A percentile compares a stretch with the other conserved stretches of the same genome.
Conservation (phyloP, 2,329 filamentous ascomycete genomes). For the Aureobasidium sp. region DNA sequence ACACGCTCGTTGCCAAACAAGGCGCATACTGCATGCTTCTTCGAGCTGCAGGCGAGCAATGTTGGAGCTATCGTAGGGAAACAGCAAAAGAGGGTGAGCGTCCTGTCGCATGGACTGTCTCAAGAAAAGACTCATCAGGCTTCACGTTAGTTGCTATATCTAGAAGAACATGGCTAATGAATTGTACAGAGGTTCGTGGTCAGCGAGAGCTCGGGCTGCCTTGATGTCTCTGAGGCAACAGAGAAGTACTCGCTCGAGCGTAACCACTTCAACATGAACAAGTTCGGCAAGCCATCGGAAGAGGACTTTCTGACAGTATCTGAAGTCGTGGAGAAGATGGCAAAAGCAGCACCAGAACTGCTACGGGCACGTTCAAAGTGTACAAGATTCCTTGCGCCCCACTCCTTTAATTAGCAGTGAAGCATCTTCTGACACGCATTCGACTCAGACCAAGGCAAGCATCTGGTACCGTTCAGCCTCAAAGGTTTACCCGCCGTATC, state of each 20-base stretch:
- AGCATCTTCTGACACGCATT: background rate
- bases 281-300: background rate
- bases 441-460: background rate
- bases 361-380: background rate
- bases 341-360: background rate
- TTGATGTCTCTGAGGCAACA: background rate
- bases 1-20: background rate
- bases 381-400: background rate
- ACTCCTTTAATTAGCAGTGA: too few species aligned
- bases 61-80: background rate
- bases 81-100: background rate
- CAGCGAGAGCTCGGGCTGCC: background rate
- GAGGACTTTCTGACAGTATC: background rate
- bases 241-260: background rate
- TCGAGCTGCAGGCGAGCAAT: background rate
- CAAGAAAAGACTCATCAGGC: too few species aligned
- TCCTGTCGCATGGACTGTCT: background rate
- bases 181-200: background rate
- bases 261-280: background rate
- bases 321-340: background rate
- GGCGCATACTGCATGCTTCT: background rate
- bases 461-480: background rate
- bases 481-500: background rate
- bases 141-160: too few species aligned
- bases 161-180: background rate